Evolutionary conservation across 2,329 filamentous ascomycete genomes (phyloP).

Genomic region (Ophiocordyceps camponoti-saundersi): DNA sequence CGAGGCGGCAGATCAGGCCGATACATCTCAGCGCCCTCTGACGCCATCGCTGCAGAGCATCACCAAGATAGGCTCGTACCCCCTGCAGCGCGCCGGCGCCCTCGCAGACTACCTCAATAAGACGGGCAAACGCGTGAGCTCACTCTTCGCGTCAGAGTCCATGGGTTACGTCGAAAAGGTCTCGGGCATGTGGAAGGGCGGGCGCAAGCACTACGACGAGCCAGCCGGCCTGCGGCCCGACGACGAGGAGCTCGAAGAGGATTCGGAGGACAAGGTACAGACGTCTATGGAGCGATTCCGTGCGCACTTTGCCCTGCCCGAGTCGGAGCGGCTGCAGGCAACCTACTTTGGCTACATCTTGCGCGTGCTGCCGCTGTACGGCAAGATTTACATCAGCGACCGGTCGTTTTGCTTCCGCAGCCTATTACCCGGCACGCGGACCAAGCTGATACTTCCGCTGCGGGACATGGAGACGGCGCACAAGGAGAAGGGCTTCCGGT

Average conservation of each 20-base stretch:
- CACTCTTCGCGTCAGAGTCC: slow-evolving; percentile 68
- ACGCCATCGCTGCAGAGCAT: slow-evolving; percentile 34
- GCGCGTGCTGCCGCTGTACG: slow-evolving; percentile 78
- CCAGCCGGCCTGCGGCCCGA: slow-evolving; percentile 32
- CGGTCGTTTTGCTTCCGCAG: slow-evolving; percentile 85
- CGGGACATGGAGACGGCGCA: slow-evolving; percentile 85
- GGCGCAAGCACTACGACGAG: slow-evolving; percentile 72
- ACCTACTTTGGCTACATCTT: slow-evolving; percentile 90
- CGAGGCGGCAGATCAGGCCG: slow-evolving; percentile 20
- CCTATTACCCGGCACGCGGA: slow-evolving; percentile 72
- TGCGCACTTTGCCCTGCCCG: slow-evolving; percentile 76
- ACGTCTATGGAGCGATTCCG: slow-evolving; percentile 68
- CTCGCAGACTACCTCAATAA: slow-evolving; percentile 71
- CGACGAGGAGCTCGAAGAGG: slow-evolving; percentile 36
- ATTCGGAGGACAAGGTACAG: slow-evolving; percentile 47
- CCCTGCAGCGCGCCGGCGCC: slow-evolving; percentile 66
- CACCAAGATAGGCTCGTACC: slow-evolving; percentile 51
- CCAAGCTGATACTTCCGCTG: slow-evolving; percentile 80
- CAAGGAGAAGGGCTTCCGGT: slow-evolving; percentile 88
- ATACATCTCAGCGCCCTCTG: slow-evolving; percentile 13
- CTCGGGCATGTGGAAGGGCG: slow-evolving; percentile 91
- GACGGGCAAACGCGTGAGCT: slow-evolving; percentile 67
- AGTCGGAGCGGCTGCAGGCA: slow-evolving; percentile 67
- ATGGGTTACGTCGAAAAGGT: slow-evolving; percentile 97
- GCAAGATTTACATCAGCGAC: slow-evolving; percentile 89